Percentiles rank a stretch among this genome's conserved stretches.
These are phyloP conservation scores for Salix udensis DNA, from an alignment of 345 rosid species.

Conservation along the genomic window DNA sequence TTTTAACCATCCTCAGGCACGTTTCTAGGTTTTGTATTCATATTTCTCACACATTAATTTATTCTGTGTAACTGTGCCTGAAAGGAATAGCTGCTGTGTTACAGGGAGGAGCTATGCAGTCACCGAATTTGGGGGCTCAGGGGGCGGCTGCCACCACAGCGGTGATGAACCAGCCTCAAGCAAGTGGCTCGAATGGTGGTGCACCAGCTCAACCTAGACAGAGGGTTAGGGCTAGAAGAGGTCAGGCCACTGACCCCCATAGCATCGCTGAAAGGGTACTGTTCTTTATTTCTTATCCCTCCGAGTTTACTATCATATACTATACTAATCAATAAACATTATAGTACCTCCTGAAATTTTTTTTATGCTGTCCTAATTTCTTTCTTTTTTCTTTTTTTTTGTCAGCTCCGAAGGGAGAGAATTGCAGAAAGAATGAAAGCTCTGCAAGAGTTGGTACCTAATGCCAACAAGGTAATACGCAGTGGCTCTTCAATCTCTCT, in stretches of 20 bases:
- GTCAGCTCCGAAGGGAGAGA: constrained; percentile 88
- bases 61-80: not conserved
- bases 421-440: constrained; percentile 99
- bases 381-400: not conserved
- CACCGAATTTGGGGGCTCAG: constrained; percentile 36
- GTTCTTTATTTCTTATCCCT: not conserved
- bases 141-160: constrained; percentile 23
- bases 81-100: not conserved
- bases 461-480: constrained; percentile 75
- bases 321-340: too few species aligned
- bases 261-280: constrained; percentile 93
- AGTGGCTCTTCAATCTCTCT: not conserved
- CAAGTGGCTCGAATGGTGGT: constrained; percentile 49
- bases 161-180: constrained; percentile 39
- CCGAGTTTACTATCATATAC: not conserved
- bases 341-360: too few species aligned
- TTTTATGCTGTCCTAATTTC: not conserved
- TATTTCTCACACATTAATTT: not conserved
- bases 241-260: constrained; percentile 99
- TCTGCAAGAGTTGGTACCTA: constrained; percentile 93
- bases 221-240: constrained; percentile 88
- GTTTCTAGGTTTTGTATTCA: not conserved
- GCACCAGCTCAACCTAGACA: constrained; percentile 68
- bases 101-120: constrained; percentile 26
- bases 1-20: constrained; percentile 58